Evolutionary conservation across 805 yeast genomes (phyloP).

Genomic region (Teunomyces cretensis): DNA sequence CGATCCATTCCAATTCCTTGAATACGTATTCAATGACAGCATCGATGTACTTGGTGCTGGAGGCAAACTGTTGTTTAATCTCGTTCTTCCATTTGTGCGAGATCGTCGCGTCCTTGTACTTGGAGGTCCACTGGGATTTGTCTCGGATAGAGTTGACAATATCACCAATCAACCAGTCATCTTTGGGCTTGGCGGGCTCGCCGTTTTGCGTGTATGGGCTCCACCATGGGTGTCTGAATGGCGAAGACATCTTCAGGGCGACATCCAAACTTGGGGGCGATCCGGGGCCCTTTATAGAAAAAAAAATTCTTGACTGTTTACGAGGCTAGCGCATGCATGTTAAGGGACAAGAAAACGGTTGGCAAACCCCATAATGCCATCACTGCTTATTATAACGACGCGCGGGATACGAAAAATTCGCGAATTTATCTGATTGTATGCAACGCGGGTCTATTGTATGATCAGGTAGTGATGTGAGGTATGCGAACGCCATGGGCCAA

Average conservation of each 20-base stretch:
- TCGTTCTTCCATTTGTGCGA: constrained; percentile 26
- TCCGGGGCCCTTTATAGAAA: too few species aligned
- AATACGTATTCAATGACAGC: constrained; percentile 13
- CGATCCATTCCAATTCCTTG: constrained; percentile 15
- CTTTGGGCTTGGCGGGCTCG: constrained; percentile 3
- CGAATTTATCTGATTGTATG: background rate
- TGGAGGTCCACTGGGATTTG: constrained; percentile 28
- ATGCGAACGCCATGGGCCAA: too few species aligned
- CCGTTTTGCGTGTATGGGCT: constrained; percentile 1
- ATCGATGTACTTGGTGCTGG: constrained; percentile 4
- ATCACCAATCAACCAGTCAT: constrained; percentile 17
- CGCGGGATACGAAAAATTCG: background rate
- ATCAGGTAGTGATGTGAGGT: too few species aligned
- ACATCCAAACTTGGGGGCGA: too few species aligned
- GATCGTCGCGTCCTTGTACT: constrained; percentile 20
- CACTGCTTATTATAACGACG: background rate
- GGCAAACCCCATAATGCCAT: too few species aligned
- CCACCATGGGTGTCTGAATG: constrained; percentile 9
- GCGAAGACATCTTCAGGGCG: background rate
- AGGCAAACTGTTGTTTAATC: constrained; percentile 3
- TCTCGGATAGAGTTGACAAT: constrained; percentile 16
- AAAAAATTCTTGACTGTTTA: too few species aligned
- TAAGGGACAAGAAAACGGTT: too few species aligned
- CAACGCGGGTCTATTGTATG: too few species aligned
- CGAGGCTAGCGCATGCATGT: too few species aligned